These are phyloP conservation scores for Metschnikowia noctiluminum DNA, from an alignment of 805 yeast species.

Conservation along the genomic window DNA sequence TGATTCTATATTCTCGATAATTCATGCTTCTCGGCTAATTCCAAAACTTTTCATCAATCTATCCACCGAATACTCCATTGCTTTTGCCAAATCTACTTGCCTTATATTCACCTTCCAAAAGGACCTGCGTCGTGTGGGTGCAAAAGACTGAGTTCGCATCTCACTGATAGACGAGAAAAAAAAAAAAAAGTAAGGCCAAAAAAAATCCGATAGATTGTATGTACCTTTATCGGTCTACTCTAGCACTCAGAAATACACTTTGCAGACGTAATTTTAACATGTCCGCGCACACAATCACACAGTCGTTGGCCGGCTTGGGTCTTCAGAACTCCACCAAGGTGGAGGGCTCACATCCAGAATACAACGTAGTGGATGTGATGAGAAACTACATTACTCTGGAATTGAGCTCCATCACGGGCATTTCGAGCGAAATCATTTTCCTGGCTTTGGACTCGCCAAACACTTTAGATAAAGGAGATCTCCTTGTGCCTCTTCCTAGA, in stretches of 20 bases:
- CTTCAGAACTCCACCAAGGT: constrained; percentile 28
- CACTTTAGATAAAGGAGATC: constrained; percentile 87
- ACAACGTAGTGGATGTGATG: constrained; percentile 80
- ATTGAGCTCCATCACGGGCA: constrained; percentile 68
- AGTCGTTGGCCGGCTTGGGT: constrained; percentile 35
- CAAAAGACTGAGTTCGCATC: constrained; percentile 7
- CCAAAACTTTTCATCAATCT: too few species aligned
- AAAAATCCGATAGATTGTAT: constrained; percentile 2
- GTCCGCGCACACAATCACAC: constrained; percentile 30
- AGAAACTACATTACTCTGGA: constrained; percentile 87
- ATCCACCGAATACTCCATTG: too few species aligned
- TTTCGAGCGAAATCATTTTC: constrained; percentile 63
- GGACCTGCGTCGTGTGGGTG: constrained; percentile 6
- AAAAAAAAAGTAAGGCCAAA: neutral
- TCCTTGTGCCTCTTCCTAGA: constrained; percentile 89
- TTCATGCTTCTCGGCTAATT: too few species aligned
- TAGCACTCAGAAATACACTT: constrained; percentile 1
- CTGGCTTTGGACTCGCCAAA: constrained; percentile 87
- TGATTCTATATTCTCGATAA: too few species aligned
- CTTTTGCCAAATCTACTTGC: too few species aligned
- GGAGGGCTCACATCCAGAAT: constrained; percentile 68
- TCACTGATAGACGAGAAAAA: constrained; percentile 2
- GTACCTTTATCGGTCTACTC: constrained; percentile 10
- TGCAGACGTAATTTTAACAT: constrained; percentile 10
- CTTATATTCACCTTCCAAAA: neutral